phyloP scores from a whole-genome alignment of 2,329 filamentous ascomycete species.

The Aspergillus pseudoviridinutans region DNA sequence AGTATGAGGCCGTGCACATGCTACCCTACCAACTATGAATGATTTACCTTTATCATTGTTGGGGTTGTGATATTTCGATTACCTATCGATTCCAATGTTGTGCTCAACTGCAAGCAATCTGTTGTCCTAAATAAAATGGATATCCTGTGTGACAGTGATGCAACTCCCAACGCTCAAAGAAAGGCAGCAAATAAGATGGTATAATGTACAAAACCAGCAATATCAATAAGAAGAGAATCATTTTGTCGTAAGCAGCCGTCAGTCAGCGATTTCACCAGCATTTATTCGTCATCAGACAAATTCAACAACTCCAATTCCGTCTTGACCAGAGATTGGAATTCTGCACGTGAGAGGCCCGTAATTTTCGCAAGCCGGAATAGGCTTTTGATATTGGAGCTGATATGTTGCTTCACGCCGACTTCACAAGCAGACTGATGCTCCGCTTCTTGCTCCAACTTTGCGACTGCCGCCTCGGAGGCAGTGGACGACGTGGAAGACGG shows the following conservation, averaged over 20 bases:
- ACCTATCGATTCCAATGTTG: background rate
- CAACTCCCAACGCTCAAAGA: constrained; percentile 7
- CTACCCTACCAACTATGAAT: background rate
- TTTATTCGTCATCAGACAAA: constrained; percentile 47
- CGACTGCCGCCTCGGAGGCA: constrained; percentile 49
- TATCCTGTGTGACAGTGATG: background rate
- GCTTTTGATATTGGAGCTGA: constrained; percentile 61
- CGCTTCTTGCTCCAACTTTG: constrained; percentile 52
- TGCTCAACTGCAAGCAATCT: background rate
- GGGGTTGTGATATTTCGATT: background rate
- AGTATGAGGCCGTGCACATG: background rate
- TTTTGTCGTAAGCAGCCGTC: background rate
- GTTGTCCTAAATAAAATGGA: background rate
- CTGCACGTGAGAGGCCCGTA: constrained; percentile 54
- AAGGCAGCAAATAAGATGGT: background rate
- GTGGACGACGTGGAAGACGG: constrained; percentile 40
- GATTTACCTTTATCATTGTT: background rate
- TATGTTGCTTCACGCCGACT: constrained; percentile 60
- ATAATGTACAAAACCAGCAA: constrained; percentile 18
- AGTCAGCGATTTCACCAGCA: background rate
- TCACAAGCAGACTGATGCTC: constrained; percentile 52
- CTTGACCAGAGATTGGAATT: constrained; percentile 58
- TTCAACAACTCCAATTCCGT: constrained; percentile 57
- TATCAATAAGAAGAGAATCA: constrained; percentile 1
- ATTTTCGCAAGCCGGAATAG: constrained; percentile 57